Percentiles rank a stretch among this genome's conserved stretches.
Evolutionary conservation across 148 eudicot species (phyloP).

Genomic region (Pharnaceum exiguum): DNA sequence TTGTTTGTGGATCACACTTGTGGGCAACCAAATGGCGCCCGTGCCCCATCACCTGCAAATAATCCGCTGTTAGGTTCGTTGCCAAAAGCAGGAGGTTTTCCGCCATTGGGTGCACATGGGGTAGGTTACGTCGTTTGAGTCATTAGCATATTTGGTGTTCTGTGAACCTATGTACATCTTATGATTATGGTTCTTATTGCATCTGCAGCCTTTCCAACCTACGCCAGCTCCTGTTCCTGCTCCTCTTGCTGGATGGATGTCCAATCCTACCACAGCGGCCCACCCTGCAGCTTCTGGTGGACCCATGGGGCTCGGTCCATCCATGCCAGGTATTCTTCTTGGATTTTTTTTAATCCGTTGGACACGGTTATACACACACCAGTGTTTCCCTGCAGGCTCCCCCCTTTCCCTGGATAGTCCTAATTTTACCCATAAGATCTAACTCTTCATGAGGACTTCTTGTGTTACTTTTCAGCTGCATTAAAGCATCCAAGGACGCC

Average conservation of each 20-base stretch:
- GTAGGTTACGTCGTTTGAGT: conserved; percentile 30
- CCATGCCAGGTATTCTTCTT: conserved; percentile 54
- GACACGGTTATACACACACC: neutral
- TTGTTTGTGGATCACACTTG: conserved; percentile 82
- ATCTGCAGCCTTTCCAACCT: conserved; percentile 75
- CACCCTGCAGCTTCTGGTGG: conserved; percentile 84
- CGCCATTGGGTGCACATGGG: conserved; percentile 89
- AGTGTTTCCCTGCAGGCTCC: no score
- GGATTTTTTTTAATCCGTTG: neutral
- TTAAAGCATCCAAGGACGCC: conserved; percentile 90
- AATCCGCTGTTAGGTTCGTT: conserved; percentile 55
- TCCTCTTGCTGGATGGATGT: conserved; percentile 96
- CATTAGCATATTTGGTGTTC: conserved; percentile 5
- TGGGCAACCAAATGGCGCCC: conserved; percentile 63
- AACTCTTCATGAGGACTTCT: neutral
- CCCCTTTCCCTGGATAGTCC: no score
- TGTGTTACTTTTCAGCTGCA: conserved; percentile 43
- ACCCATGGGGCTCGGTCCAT: conserved; percentile 76
- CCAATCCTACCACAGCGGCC: conserved; percentile 57
- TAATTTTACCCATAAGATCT: no score
- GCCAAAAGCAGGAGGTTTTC: conserved; percentile 85
- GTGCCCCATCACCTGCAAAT: conserved; percentile 54
- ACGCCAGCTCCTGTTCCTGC: conserved; percentile 57
- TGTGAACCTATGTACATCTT: conserved; percentile 3
- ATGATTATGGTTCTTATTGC: neutral